Conservation (phyloP, 2,329 filamentous ascomycete species). For the Ophiostoma triangulosporum region DNA sequence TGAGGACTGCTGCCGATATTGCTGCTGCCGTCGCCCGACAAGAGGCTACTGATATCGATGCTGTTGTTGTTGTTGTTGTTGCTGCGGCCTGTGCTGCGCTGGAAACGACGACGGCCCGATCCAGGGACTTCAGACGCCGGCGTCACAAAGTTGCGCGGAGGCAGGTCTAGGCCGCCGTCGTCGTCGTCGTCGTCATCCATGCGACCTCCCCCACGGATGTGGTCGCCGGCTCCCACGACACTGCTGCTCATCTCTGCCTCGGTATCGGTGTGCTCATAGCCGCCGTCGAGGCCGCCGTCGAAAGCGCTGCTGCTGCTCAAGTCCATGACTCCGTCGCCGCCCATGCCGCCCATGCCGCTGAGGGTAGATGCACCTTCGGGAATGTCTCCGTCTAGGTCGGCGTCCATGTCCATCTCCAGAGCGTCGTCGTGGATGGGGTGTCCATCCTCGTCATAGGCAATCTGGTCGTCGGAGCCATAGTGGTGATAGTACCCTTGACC, state of each 20-base stretch:
- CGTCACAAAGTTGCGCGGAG: background rate
- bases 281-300: slow-evolving; percentile 31
- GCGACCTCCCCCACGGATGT: background rate
- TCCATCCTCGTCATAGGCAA: background rate
- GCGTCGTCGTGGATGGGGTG: slow-evolving; percentile 15
- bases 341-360: background rate
- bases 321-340: slow-evolving; percentile 5
- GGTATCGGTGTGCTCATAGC: slow-evolving; percentile 68
- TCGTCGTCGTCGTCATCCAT: background rate
- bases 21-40: slow-evolving; percentile 45
- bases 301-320: slow-evolving; percentile 4
- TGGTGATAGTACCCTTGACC: background rate
- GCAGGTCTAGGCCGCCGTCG: background rate
- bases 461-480: background rate
- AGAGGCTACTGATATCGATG: slow-evolving; percentile 42
- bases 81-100: slow-evolving; percentile 19
- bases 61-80: slow-evolving; percentile 38
- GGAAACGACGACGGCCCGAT: background rate
- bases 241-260: slow-evolving; percentile 46
- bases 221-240: background rate
- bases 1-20: slow-evolving; percentile 43
- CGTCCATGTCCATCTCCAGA: slow-evolving; percentile 45
- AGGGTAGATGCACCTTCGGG: slow-evolving; percentile 42
- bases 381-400: slow-evolving; percentile 58
- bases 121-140: background rate